Base-by-base conservation (phyloP, 169 alveolate species). In the Cryptosporidium meleagridis region DNA sequence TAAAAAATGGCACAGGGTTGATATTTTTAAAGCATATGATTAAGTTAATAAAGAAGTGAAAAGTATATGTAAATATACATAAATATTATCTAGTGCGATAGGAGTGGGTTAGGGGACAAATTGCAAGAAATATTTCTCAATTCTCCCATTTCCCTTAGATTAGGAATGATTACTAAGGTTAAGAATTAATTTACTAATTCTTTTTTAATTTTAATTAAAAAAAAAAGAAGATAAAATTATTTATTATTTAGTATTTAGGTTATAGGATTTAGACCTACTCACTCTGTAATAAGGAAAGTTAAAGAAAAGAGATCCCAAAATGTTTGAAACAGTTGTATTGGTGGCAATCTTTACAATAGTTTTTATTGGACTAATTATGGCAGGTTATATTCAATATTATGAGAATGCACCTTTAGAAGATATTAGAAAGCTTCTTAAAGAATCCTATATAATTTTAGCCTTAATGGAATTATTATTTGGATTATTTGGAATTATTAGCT, bases 351-450 rank as follows among this genome's bases (percentile, higher is more conserved):
- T 21, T 2, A 52, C 86, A 29, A 33, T 75, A n/a, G 21, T 80
- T 14, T 2, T 65, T 41, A 59, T 51, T 16, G 75, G 73, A 14
- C 16, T 80, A 26, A 14, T 41, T 41, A 21, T 80, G 39, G 58
- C 68, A 21, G 62, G 48, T n/a, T 80, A 80, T 31, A 80, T 80
- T 39, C 75, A 62, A 48, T 80, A 80, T 48, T 44, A 67, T 80
- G 89, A 80, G 29, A 29, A 59, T 21, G 89, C 75, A 0, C 75
- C 89, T 21, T 62, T 80, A 62, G 89, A 80, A 48, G 73, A 59
- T 62, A 80, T 65, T 45, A 59, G 89, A 41, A 41, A 23, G 5
- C 67, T 62, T 41, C 62, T 80, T n/a, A 80, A 80, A 48, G 80
- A 61, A 6, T 61, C 80, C 10, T 59, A 62, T n/a, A 16, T 65